Evolutionary conservation across 1,284 basidiomycete genomes (phyloP), one percentile per base, ranked within the genome.

Genomic region (Sanghuangporus weigelae): DNA sequence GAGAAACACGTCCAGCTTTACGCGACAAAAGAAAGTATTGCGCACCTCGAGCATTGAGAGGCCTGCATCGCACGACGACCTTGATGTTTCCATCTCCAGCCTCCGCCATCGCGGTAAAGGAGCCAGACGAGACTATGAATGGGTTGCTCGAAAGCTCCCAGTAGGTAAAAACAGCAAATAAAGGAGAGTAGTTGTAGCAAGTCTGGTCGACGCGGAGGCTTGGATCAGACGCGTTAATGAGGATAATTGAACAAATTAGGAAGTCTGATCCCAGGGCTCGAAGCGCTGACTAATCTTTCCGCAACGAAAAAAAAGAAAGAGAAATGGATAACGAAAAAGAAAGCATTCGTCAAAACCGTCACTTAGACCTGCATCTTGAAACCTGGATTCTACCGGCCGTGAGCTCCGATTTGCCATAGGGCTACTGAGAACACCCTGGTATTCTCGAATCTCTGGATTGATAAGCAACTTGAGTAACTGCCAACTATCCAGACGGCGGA

Each of bases 41-140:
- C 86, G 70, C 71, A 95, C 95, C 95, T 78, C 95, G 86, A 70
- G 88, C 79, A 76, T 98, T 98, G 76, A 98, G 88, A 62, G 95
- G 95, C 68, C 95, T 84, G 81, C 95, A 97, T 89, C 95, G 87
- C 67, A 96, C 94, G 62, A 96, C 94, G 75, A 96, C 94, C 78
- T 92, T 96, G 84, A 96, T 96, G 79, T 96, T 96, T 62, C 93
- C 93, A 69, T 85, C 86, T 64, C 87, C 86, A 68, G 79, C 81
- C 69, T 84, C 82, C 65, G 78, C 77, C 82, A 84, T 84, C 72
- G 82, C 81, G 38, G 36, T 16, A 39, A 54, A 26, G 35, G 26
- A 38, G 31, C 49, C 26, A 12, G 26, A 51, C 46, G 56, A 38
- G 14, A 31, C 26, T 54, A 51, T 38, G 31, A 46, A 51, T 7